phyloP scores from a whole-genome alignment of 2,329 filamentous ascomycete genomes.

The Ceratocystis variospora region DNA sequence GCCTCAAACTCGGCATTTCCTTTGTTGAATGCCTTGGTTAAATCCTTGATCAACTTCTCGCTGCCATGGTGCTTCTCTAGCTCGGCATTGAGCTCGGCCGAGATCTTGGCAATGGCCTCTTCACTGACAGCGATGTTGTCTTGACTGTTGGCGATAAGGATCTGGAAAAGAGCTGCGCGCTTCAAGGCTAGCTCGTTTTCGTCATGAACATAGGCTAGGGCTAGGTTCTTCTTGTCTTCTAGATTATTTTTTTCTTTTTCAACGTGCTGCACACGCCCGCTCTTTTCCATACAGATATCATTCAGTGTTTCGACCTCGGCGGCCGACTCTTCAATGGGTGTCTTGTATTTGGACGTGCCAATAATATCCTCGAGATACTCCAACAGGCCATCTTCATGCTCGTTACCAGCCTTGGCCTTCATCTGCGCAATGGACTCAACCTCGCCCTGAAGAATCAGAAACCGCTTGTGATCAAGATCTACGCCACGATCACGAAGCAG shows the following conservation, averaged over 20 bases:
- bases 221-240: conserved; percentile 94
- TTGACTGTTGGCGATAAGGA: conserved; percentile 75
- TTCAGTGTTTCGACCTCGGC: conserved; percentile 83
- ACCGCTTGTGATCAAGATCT: conserved; percentile 94
- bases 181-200: conserved; percentile 88
- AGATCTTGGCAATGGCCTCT: conserved; percentile 83
- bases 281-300: conserved; percentile 91
- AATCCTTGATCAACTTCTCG: conserved; percentile 76
- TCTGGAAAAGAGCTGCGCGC: conserved; percentile 82
- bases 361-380: conserved; percentile 99
- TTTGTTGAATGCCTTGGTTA: conserved; percentile 71
- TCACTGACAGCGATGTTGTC: conserved; percentile 81
- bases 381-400: conserved; percentile 89
- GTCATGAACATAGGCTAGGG: conserved; percentile 72
- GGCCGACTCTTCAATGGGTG: conserved; percentile 87
- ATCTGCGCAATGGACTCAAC: conserved; percentile 98
- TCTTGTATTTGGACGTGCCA: conserved; percentile 95
- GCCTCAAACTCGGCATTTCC: conserved; percentile 71
- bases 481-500: conserved; percentile 78
- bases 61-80: conserved; percentile 83
- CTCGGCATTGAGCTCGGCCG: conserved; percentile 72
- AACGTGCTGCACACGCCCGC: conserved; percentile 85
- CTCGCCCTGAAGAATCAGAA: conserved; percentile 91
- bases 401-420: conserved; percentile 89
- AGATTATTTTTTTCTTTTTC: conserved; percentile 90